A percentile compares a stretch with the other conserved stretches of the same genome.
These are phyloP conservation scores for Candida patagonica DNA, from an alignment of 805 yeast genomes.

Conservation along the genomic window DNA sequence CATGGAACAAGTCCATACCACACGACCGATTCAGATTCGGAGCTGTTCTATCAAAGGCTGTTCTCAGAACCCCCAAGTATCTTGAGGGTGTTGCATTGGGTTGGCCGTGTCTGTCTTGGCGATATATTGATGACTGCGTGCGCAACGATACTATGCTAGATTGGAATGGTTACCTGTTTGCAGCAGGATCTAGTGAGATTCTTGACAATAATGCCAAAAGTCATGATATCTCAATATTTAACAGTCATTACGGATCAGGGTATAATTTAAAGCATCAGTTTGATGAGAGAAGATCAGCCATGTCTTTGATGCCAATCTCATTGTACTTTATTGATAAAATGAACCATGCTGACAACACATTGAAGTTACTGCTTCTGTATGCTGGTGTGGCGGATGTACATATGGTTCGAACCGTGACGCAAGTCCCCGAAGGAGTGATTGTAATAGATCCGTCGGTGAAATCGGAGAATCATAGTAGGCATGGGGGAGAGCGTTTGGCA, in stretches of 20 bases:
- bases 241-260: constrained; percentile 15
- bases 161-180: constrained; percentile 52
- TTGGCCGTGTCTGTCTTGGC: constrained; percentile 71
- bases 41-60: constrained; percentile 52
- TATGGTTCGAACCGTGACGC: not conserved
- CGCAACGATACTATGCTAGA: constrained; percentile 21
- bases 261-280: constrained; percentile 21
- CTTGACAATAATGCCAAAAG: constrained; percentile 25
- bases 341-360: constrained; percentile 3
- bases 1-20: constrained; percentile 3
- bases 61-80: constrained; percentile 63
- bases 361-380: constrained; percentile 6
- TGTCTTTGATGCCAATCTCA: constrained; percentile 14
- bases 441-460: constrained; percentile 13
- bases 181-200: constrained; percentile 58
- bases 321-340: constrained; percentile 14
- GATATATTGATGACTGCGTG: constrained; percentile 46
- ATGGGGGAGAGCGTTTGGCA: constrained; percentile 8
- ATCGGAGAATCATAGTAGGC: constrained; percentile 1
- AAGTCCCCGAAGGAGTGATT: constrained; percentile 12
- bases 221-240: constrained; percentile 18
- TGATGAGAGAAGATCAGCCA: constrained; percentile 13
- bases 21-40: constrained; percentile 35
- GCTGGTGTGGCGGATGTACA: constrained; percentile 4
- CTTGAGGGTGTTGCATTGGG: constrained; percentile 69